These are phyloP conservation scores for Tylopilus intermedius DNA, from an alignment of 768 basidiomycete species.

Conservation along the genomic window DNA sequence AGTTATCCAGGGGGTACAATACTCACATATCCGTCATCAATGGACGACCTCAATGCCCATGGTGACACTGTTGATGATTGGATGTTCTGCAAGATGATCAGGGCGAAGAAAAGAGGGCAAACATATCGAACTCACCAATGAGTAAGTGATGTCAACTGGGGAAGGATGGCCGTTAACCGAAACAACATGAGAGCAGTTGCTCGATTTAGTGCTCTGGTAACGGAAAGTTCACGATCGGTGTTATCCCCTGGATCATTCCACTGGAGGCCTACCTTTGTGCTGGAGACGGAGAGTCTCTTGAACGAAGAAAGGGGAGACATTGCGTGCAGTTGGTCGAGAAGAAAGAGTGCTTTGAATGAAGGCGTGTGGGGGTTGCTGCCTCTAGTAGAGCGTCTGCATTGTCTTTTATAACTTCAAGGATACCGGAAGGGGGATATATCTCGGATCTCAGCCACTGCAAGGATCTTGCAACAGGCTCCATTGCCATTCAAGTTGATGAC, in stretches of 20 bases:
- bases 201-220: slow-evolving; percentile 19
- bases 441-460: too few species aligned
- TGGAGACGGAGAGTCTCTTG: slow-evolving; percentile 21
- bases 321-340: background rate
- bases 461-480: too few species aligned
- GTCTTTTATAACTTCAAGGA: slow-evolving; percentile 19
- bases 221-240: background rate
- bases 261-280: slow-evolving; percentile 16
- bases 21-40: slow-evolving; percentile 17
- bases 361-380: slow-evolving; percentile 1
- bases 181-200: background rate
- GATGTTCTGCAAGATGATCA: slow-evolving; percentile 1
- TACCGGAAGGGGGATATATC: background rate
- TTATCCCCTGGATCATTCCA: background rate
- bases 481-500: too few species aligned
- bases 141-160: slow-evolving; percentile 19
- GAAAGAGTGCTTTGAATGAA: background rate
- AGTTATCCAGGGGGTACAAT: background rate
- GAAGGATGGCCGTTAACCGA: slow-evolving; percentile 15
- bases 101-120: background rate
- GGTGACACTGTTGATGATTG: slow-evolving; percentile 8
- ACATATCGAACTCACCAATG: slow-evolving; percentile 15
- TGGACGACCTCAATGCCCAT: background rate
- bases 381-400: background rate
- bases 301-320: slow-evolving; percentile 19